Percentiles rank a stretch among this genome's conserved stretches.
phyloP scores from a whole-genome alignment of 2,329 filamentous ascomycete genomes.

The Niveomyces coronatus region DNA sequence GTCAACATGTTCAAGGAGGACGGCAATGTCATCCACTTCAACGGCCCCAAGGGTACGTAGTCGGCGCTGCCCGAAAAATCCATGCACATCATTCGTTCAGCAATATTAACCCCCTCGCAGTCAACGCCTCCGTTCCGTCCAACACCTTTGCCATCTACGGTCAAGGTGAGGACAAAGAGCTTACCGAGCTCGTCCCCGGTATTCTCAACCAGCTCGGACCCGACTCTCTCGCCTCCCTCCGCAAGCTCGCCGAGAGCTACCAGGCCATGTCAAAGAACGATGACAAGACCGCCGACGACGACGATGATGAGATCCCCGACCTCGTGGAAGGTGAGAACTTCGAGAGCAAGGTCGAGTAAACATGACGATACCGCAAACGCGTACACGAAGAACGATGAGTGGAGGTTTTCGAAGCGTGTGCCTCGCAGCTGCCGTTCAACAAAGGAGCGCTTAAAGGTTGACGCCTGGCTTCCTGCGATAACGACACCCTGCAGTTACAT shows the following conservation, averaged over 20 bases:
- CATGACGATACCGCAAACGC: conserved; percentile 3
- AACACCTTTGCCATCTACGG: conserved; percentile 99
- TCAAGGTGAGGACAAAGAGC: conserved; percentile 97
- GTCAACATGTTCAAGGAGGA: conserved; percentile 99
- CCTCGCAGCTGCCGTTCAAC: neutral
- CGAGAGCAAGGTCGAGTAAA: conserved; percentile 92
- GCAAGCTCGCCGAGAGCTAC: conserved; percentile 98
- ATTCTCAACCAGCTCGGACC: conserved; percentile 99
- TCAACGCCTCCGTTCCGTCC: conserved; percentile 91
- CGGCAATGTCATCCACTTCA: conserved; percentile 99
- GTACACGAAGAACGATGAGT: neutral
- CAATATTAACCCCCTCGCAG: conserved; percentile 34
- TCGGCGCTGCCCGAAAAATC: no score
- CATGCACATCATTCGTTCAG: no score
- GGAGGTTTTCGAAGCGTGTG: conserved; percentile 2
- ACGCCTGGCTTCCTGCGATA: neutral
- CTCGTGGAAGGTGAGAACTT: conserved; percentile 97
- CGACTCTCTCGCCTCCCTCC: conserved; percentile 92
- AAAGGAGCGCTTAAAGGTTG: neutral
- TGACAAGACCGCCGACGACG: conserved; percentile 70
- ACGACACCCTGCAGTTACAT: neutral
- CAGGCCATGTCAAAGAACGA: conserved; percentile 97
- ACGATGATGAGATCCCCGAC: conserved; percentile 94
- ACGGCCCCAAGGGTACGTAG: conserved; percentile 90
- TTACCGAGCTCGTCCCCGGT: conserved; percentile 96